Base-by-base conservation (phyloP, 306 rosid species). In the Heteromeles arbutifolia region DNA sequence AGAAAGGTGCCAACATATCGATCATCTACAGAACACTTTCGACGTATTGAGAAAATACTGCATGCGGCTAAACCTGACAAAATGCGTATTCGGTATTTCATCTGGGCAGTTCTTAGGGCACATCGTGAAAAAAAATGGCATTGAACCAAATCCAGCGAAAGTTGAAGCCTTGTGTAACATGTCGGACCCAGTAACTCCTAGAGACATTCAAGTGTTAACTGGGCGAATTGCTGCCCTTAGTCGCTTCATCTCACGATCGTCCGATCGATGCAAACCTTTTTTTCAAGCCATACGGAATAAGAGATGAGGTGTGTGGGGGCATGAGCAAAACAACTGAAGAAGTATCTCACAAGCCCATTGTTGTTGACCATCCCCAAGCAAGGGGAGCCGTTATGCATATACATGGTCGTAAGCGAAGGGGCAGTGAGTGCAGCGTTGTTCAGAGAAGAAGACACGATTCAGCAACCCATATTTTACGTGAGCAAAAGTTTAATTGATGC, bases 401-500 rank as follows among this genome's bases (percentile, higher is more conserved):
- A 65, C 7, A 0, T 32, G 0, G 26, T 1, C 0, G 0, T 65
- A 2, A 28, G 6, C 15, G 0, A 31, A 8, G 0, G 2, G 0
- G 26, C 7, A 2, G 3, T 65, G 1, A 65, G 26, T 8, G 13
- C 0, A 2, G 26, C 45, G 0, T 4, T 32, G 0, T 15, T 8
- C 3, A 4, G 14, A 3, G 26, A 45, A 1, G 18, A 14, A 13
- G 18, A 6, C 0, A 1, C 1, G 2, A 0, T 45, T 0, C 6
- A 13, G 0, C 2, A 13, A 13, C 52, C 52, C 52, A 13, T 45
- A 45, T 45, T 45, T 45, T 45, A 45, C 5, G 0, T 45, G 2
- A 45, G 52, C 6, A 45, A 45, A 45, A 45, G 52, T 13, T 13
- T 45, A 45, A 45, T 45, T 0, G 2, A 45, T 14, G 6, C 52